Conservation (phyloP, 345 rosid genomes). For the Boechera retrofracta region DNA sequence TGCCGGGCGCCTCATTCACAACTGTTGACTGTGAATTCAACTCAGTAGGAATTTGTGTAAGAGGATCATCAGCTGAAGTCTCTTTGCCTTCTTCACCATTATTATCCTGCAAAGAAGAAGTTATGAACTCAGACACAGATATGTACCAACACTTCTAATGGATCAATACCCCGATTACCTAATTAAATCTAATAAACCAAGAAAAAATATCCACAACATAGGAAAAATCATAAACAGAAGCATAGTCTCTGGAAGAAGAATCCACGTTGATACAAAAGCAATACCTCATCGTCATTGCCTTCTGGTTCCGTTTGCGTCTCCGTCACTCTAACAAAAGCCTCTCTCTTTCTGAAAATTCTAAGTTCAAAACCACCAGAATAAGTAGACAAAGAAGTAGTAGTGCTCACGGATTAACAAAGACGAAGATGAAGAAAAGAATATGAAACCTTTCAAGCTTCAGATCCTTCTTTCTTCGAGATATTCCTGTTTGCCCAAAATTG, state of each 20-base stretch:
- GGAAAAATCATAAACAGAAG: background rate
- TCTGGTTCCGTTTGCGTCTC: conserved; percentile 78
- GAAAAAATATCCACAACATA: background rate
- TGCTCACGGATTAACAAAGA: background rate
- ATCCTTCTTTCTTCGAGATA: conserved; percentile 29
- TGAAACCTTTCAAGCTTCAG: conserved; percentile 57
- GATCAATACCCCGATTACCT: background rate
- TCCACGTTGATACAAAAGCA: background rate
- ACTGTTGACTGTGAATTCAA: conserved; percentile 51
- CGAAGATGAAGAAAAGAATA: background rate
- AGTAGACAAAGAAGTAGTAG: conserved; percentile 10
- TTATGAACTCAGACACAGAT: background rate
- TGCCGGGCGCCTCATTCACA: conserved; percentile 46
- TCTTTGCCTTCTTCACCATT: conserved; percentile 57
- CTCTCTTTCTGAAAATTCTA: conserved; percentile 56
- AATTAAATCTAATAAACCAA: background rate
- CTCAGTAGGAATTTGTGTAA: conserved; percentile 47
- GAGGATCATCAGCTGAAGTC: conserved; percentile 47
- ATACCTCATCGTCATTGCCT: conserved; percentile 74
- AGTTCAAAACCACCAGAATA: conserved; percentile 13
- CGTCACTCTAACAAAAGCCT: conserved; percentile 58
- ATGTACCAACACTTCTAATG: too few relatives aligned
- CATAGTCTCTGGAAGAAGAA: too few relatives aligned
- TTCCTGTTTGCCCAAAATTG: conserved; percentile 40
- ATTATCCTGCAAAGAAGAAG: conserved; percentile 53